Percentiles rank a stretch among this genome's conserved stretches.
phyloP scores from a whole-genome alignment of 495 filamentous ascomycete genomes.

The Echria macrotheca region DNA sequence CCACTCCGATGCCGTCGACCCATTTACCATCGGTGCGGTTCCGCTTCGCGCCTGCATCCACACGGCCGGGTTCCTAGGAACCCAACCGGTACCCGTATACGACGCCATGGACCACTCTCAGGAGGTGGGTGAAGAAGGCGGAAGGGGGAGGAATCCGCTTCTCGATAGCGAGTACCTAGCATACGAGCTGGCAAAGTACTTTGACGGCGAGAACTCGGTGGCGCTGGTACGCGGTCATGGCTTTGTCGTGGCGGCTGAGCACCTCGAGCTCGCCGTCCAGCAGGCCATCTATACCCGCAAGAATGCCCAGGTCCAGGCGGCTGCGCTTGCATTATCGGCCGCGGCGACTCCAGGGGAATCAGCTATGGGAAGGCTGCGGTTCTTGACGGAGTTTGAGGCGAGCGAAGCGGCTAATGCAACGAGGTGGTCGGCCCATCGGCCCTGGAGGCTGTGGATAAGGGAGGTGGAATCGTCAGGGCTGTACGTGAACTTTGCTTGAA shows the following conservation, averaged over 20 bases:
- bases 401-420: conserved; percentile 18
- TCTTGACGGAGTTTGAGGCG: conserved; percentile 27
- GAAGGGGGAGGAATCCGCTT: conserved; percentile 36
- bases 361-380: conserved; percentile 3
- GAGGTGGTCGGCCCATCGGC: conserved; percentile 18
- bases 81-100: conserved; percentile 26
- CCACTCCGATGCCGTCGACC: conserved; percentile 42
- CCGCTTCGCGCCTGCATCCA: conserved; percentile 37
- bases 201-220: conserved; percentile 27
- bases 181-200: conserved; percentile 20
- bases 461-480: conserved; percentile 34
- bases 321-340: conserved; percentile 19
- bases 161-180: conserved; percentile 34
- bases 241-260: conserved; percentile 35
- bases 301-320: conserved; percentile 40
- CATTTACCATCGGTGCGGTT: conserved; percentile 40
- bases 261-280: conserved; percentile 37
- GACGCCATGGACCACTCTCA: conserved; percentile 28
- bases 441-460: conserved; percentile 41
- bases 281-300: conserved; percentile 42
- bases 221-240: conserved; percentile 48
- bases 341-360: conserved; percentile 8
- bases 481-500: conserved; percentile 23
- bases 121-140: no score
- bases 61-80: conserved; percentile 43